Conservation (phyloP, 164 flowering plant species). For the Umbellularia californica region DNA sequence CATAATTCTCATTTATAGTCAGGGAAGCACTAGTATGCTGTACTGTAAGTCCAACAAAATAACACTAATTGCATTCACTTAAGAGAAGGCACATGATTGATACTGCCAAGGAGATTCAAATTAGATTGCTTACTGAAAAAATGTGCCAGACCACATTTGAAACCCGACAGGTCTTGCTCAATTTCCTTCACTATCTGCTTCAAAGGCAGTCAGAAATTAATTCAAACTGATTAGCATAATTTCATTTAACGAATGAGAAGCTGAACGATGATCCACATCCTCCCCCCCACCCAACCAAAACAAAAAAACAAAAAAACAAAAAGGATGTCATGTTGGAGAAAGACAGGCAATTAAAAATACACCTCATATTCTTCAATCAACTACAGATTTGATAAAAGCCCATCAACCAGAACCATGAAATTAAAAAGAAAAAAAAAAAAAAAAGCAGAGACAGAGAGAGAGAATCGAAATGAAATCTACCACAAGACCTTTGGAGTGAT, state of each 20-base stretch:
- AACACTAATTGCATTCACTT: not conserved
- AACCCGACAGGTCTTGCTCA: slow-evolving; percentile 71
- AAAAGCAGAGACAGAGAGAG: not conserved
- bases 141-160: slow-evolving; percentile 92
- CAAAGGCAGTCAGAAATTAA: not conserved
- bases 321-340: too few species aligned
- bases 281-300: too few species aligned
- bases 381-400: not conserved
- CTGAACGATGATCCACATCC: too few species aligned
- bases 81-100: not conserved
- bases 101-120: not conserved
- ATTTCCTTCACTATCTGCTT: slow-evolving; percentile 80
- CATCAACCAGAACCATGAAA: not conserved
- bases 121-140: slow-evolving; percentile 61
- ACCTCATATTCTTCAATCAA: too few species aligned
- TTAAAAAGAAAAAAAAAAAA: too few species aligned
- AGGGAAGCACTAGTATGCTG: slow-evolving; percentile 99
- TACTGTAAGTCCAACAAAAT: slow-evolving; percentile 41
- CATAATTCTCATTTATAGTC: slow-evolving; percentile 95
- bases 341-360: too few species aligned
- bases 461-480: too few species aligned
- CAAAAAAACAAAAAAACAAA: too few species aligned
- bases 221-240: too few species aligned
- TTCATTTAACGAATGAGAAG: too few species aligned
- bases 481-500: slow-evolving; percentile 67